phyloP scores from a whole-genome alignment of 2,329 filamentous ascomycete genomes.

The Phialophora tarda region DNA sequence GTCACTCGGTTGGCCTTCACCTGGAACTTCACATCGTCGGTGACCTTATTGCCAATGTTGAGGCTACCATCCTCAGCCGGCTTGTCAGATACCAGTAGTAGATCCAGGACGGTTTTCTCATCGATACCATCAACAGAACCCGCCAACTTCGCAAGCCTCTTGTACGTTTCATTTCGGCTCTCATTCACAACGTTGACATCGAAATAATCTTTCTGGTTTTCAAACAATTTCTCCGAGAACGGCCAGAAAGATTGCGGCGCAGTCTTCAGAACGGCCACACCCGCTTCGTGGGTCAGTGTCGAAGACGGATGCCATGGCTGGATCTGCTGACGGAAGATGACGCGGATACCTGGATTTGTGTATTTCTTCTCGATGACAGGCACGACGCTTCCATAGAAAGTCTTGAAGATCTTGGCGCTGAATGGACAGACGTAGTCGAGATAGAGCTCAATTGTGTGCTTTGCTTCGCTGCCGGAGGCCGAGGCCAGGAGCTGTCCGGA shows the following conservation, averaged over 20 bases:
- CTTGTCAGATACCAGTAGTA: conserved; percentile 73
- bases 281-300: conserved; percentile 75
- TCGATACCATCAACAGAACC: conserved; percentile 69
- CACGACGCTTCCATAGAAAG: conserved; percentile 69
- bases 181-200: conserved; percentile 85
- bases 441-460: conserved; percentile 64
- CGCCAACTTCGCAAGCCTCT: conserved; percentile 76
- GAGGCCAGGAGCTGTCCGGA: conserved; percentile 57
- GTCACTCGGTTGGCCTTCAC: conserved; percentile 76
- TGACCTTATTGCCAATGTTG: conserved; percentile 82
- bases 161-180: conserved; percentile 82
- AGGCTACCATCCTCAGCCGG: conserved; percentile 69
- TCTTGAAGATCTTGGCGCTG: conserved; percentile 76
- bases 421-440: conserved; percentile 92
- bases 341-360: conserved; percentile 60
- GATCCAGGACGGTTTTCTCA: conserved; percentile 69
- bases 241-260: conserved; percentile 76
- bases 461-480: conserved; percentile 49
- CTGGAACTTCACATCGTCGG: conserved; percentile 81
- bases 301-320: conserved; percentile 94
- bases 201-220: conserved; percentile 76
- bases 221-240: conserved; percentile 73
- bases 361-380: conserved; percentile 69
- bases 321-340: conserved; percentile 89
- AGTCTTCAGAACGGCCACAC: conserved; percentile 75